Evolutionary conservation across 176 grass and related monocot genomes (phyloP).

Genomic region (Oryza longistaminata): DNA sequence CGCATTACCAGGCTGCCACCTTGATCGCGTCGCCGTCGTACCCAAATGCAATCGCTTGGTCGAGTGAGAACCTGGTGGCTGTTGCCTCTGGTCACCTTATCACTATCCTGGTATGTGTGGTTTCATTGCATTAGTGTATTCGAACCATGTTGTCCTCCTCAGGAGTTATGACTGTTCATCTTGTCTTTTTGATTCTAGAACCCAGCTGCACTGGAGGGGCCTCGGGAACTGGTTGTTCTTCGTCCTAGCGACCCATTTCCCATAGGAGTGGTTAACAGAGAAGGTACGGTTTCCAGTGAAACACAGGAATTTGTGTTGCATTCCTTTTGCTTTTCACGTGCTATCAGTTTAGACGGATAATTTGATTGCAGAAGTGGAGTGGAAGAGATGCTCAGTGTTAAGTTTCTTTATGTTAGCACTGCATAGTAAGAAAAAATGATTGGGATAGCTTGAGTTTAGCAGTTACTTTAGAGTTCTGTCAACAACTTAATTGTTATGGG

Average conservation of each 20-base stretch:
- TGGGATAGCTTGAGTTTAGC: not conserved
- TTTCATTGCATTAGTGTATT: not conserved
- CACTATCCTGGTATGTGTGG: constrained; percentile 69
- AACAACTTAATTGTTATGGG: not conserved
- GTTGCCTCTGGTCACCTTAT: constrained; percentile 77
- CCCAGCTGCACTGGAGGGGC: constrained; percentile 61
- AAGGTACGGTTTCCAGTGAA: constrained; percentile 53
- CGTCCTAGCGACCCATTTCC: constrained; percentile 51
- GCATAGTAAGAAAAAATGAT: not conserved
- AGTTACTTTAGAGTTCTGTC: not conserved
- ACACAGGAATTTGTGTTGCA: not conserved
- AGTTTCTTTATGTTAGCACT: constrained; percentile 17
- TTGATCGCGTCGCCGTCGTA: constrained; percentile 81
- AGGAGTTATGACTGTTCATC: not conserved
- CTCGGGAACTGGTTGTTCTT: constrained; percentile 64
- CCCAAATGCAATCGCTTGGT: constrained; percentile 77
- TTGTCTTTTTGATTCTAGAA: constrained; percentile 47
- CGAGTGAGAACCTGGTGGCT: constrained; percentile 78
- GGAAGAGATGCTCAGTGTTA: not conserved
- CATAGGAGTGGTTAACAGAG: constrained; percentile 65
- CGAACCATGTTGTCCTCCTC: not conserved
- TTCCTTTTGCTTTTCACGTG: constrained; percentile 4
- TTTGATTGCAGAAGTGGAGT: not conserved
- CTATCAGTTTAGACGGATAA: not conserved
- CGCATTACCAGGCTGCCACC: constrained; percentile 54